Evolutionary conservation across 805 yeast species (phyloP), one percentile per base, ranked within the genome.

Genomic region (Wickerhamiella brachini): DNA sequence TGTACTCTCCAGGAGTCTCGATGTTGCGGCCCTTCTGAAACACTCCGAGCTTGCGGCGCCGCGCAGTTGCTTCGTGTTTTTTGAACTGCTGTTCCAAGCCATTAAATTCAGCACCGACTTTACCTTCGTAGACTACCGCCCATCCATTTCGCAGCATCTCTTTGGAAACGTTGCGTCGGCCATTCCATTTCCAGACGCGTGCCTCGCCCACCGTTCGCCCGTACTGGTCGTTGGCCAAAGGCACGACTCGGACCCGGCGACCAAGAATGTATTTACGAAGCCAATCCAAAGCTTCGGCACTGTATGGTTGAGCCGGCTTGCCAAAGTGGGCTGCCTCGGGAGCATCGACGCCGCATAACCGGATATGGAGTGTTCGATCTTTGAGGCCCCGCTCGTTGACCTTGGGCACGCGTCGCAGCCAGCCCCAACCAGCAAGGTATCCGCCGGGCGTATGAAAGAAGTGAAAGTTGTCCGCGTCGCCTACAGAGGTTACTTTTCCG

Each of bases 281-380:
- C 96, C 96, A 93, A 5, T 60, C 61, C 51, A 89, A 65, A 0
- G 97, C 93, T 57, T 93, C 97, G 42, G 80, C 85, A 37, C 93
- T 79, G 62, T 67, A 84, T 0, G 93, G 90, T 63, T 93, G 98
- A 0, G 95, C 83, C 0, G 94, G 88, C 54, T 84, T 83, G 0
- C 98, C 98, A 66, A 86, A 93, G 69, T 93, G 97, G 1, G 95
- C 77, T 44, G 94, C 71, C 62, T 93, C 98, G 1, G 98, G 98
- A 0, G 98, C 98, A 72, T 93, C 98, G 15, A 90, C 82, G 0
- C 97, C 98, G 66, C 93, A 84, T 20, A 93, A 68, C 47, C 98
- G 72, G 4, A 93, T 77, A 65, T 83, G 81, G 38, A 93, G 69
- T 0, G 98, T 93, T 56, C 81, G 72, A 54, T 77, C 77, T 55